These are phyloP conservation scores for Citrus sinensis DNA, from an alignment of 345 rosid genomes.

Conservation along the genomic window DVS_A1.0 CM039164.1:29444501-29445000, in stretches of 20 bases:
- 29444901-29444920: background rate
- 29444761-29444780: background rate
- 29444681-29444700: background rate
- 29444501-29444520: background rate
- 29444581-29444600: background rate
- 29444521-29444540: background rate
- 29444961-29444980: background rate
- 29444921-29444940: background rate
- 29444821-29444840: conserved; percentile 4
- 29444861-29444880: background rate
- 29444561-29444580: conserved; percentile 5
- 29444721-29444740: background rate
- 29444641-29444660: background rate
- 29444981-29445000: background rate
- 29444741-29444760: background rate
- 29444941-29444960: conserved; percentile 11
- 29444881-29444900: background rate
- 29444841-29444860: conserved; percentile 2
- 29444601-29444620: conserved; percentile 12
- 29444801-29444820: background rate
- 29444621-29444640: conserved; percentile 11
- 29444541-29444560: conserved; percentile 4
- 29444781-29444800: background rate
- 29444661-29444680: background rate
- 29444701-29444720: background rate